Base-by-base conservation (phyloP, 2,329 filamentous ascomycete genomes). In the Colletotrichum abscissum region DNA sequence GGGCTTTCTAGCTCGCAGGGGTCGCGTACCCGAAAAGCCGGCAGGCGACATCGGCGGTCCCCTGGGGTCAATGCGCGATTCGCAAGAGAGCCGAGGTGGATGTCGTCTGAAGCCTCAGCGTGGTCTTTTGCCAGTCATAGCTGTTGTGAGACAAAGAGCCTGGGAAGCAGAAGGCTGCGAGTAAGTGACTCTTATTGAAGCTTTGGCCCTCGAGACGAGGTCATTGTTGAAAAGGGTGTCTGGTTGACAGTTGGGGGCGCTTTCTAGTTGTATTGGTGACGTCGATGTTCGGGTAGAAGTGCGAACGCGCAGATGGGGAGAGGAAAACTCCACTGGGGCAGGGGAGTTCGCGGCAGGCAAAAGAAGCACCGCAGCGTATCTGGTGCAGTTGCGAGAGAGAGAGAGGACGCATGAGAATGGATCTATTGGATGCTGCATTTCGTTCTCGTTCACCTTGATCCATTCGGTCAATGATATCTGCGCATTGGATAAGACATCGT, bases 241-340 rank as follows among this genome's bases (percentile, higher is more conserved):
- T 12, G n/a, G 5, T 5, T 8, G 55, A 8, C 9, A 9, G 8
- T 33, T 12, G 59, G 16, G 28, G 59, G 28, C 55, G 5, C 7
- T 26, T 14, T 26, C 12, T 26, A 3, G 30, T 63, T 4, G 38
- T 24, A 59, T 49, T 42, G 26, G 65, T 72, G 69, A 72, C 69
- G 69, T 72, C 54, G 65, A 69, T 59, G 65, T 42, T 42, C 52
- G 65, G 65, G 65, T n/a, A 58, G 64, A 46, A 69, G 35, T 68
- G 52, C 58, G 58, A 49, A 3, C 0, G 19, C 16, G 42, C 42
- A 49, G 16, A 42, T 19, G 42, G 42, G 4, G 42, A 35, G 11
- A 12, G 19, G 8, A 49, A 49, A 49, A n/a, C 58, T 24, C 38
- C 38, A 59, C 59, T 38, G 56, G 56, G 46, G 22, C 3, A 52